Base-by-base conservation (phyloP, 2,329 filamentous ascomycete genomes). In the Diaporthe velutina region DNA sequence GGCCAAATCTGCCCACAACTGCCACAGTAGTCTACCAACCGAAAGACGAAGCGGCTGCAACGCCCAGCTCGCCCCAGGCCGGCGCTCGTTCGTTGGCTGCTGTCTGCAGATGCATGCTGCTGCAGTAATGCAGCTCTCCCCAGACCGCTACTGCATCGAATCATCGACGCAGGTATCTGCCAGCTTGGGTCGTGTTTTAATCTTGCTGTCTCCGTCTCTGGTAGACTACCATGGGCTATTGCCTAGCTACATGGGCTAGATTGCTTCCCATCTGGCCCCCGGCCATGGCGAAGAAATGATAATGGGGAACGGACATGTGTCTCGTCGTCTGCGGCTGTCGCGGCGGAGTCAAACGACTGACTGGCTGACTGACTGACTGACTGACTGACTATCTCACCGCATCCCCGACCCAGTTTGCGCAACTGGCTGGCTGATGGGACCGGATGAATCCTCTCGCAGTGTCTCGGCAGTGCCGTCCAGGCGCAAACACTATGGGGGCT, bases 71-170 rank as follows among this genome's bases (percentile, higher is more conserved):
- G 9, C 15, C n/a, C 38, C 35, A 40, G 19, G 61, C 42, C 61
- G 19, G 25, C 15, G 6, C 12, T 22, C 57, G 57, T 48, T 52
- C 45, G 64, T 38, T 38, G 64, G 45, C 30, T 52, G 64, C 48
- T 30, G 48, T 9, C 17, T 54, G 48, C 48, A 40, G 48, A 45
- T 68, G 64, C 64, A 68, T 54, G 64, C 10, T 48, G 60, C 28
- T 42, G 60, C 25, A 42, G 60, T 60, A 8, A 8, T 17, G 15
- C 38, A n/a, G n/a, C 54, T 17, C 19, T n/a, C 12, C 33, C 64
- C 64, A 68, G 64, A 68, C 64, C 64, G 48, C 64, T 38, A 52
- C 64, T 68, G 64, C 64, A 38, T 40, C 48, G 64, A 40, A 52
- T 54, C 64, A 67, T 22, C 64, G 30, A 38, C 33, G 45, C 64